Base-by-base conservation (phyloP, 768 basidiomycete genomes). In the Hygrophorus russula region DNA sequence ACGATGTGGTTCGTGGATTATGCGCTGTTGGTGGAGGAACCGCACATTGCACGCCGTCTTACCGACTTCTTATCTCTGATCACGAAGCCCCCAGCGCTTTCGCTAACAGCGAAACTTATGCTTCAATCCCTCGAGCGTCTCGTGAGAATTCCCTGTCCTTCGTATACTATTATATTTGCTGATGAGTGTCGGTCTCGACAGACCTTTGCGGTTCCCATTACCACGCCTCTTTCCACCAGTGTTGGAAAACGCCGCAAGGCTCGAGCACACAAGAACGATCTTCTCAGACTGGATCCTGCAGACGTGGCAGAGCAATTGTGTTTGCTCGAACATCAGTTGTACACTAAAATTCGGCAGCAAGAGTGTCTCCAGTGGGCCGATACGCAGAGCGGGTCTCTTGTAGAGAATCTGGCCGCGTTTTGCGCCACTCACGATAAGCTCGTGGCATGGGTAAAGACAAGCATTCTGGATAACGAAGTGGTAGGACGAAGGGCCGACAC, bases 221-320 rank as follows among this genome's bases (percentile, higher is more conserved):
- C 20, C 19, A 49, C 30, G 17, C 47, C 56, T 46, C 44, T 57
- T 47, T 39, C 53, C 52, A 36, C 49, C 41, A 57, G 58, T 14
- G 61, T 56, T 17, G 58, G 57, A 50, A 66, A 63, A 46, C 49
- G 67, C 32, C 64, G 67, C 48, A 74, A 70, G 51, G 63, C 67
- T 15, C 75, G 71, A 51, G 55, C 66, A 3, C 68, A 71, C 45
- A 77, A 70, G 55, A 69, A 74, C 50, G 82, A 84, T 39, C 58
- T 92, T 13, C 56, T 76, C 10, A 73, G 76, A 50, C 66, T 84
- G 46, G 79, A 85, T 51, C 70, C 86, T 1, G 54, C 70, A 15
- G 76, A 82, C 44, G 54, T 94, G 28, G 89, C 89, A 0, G 77
- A 89, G 34, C 89, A 93, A 52, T 66, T 94, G 35, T 78, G 82